A percentile compares a stretch with the other conserved stretches of the same genome.
Conservation (phyloP, 2,329 filamentous ascomycete species). For the Fusarium sp. region DNA sequence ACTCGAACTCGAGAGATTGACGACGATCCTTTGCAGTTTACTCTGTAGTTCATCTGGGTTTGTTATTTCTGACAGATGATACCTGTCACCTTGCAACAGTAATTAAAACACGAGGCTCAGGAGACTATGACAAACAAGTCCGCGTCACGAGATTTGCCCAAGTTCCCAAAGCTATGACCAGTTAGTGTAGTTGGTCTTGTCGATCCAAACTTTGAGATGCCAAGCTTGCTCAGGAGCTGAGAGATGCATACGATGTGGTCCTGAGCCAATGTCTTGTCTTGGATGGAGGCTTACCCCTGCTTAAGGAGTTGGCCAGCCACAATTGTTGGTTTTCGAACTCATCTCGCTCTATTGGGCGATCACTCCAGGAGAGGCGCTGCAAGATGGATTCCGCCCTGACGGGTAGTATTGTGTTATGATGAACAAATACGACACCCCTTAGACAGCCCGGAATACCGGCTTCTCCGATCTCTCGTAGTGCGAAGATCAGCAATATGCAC, state of each 20-base stretch:
- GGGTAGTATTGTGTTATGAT: constrained; percentile 1
- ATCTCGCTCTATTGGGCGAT: constrained; percentile 35
- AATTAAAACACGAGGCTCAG: neutral
- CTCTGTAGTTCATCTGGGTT: neutral
- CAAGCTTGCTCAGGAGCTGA: neutral
- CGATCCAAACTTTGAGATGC: neutral
- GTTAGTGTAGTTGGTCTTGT: neutral
- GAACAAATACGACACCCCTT: constrained; percentile 6
- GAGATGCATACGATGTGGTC: neutral
- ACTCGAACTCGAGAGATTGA: constrained; percentile 4
- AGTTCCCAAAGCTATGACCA: neutral
- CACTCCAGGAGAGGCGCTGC: constrained; percentile 2
- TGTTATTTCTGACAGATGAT: neutral
- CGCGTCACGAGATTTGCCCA: neutral
- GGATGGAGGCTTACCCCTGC: neutral
- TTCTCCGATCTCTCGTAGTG: neutral
- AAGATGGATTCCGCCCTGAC: neutral
- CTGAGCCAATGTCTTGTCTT: neutral
- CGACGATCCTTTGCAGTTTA: constrained; percentile 29
- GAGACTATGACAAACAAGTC: constrained; percentile 1
- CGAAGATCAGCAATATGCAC: neutral
- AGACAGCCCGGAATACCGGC: neutral
- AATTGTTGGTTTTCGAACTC: constrained; percentile 16
- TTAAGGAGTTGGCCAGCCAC: constrained; percentile 4
- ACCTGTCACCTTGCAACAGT: no score